Base-by-base conservation (phyloP, 83 land plant species). In the Diphasiastrum complanatum region DNA sequence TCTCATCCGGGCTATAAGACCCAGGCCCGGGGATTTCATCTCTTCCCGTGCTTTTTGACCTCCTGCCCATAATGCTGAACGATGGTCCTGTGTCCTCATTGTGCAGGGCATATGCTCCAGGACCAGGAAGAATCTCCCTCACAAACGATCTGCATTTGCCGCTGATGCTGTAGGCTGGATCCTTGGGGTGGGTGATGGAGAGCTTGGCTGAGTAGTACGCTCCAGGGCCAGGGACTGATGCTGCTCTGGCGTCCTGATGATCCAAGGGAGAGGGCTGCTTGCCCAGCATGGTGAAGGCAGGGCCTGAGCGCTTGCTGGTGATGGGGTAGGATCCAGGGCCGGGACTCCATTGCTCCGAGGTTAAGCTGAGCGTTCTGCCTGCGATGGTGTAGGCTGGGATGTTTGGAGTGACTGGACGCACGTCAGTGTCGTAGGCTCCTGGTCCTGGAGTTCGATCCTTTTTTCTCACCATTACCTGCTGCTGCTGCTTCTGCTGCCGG, bases 11-110 rank as follows among this genome's bases (percentile, higher is more conserved):
- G 1, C 31, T 32, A 30, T 55, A 55, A 6, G 30, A n/a, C 5
- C 59, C 59, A 16, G 59, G 59, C 31, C 59, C 59, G 0, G 59
- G 59, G n/a, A n/a, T n/a, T n/a, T n/a, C n/a, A n/a, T n/a, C n/a
- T n/a, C n/a, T n/a, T n/a, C n/a, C n/a, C n/a, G n/a, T n/a, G 35
- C 38, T 30, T 6, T 18, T 12, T 0, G 20, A 20, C 35, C 59
- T 25, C 31, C 27, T 27, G 11, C 18, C 59, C 11, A 32, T 31
- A 11, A 55, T 55, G 34, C 28, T 55, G 35, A 27, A 55, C 6
- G 1, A 27, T 12, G 59, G 59, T 12, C 59, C 59, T n/a, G 11
- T 55, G 26, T 27, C 30, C 19, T 16, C 6, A 26, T 20, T 19
- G 26, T 5, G 28, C 8, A 35, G 35, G 31, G 18, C 34, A 27